phyloP scores from a whole-genome alignment of 2,329 filamentous ascomycete genomes.

The Exutisphaerella laricina region DNA sequence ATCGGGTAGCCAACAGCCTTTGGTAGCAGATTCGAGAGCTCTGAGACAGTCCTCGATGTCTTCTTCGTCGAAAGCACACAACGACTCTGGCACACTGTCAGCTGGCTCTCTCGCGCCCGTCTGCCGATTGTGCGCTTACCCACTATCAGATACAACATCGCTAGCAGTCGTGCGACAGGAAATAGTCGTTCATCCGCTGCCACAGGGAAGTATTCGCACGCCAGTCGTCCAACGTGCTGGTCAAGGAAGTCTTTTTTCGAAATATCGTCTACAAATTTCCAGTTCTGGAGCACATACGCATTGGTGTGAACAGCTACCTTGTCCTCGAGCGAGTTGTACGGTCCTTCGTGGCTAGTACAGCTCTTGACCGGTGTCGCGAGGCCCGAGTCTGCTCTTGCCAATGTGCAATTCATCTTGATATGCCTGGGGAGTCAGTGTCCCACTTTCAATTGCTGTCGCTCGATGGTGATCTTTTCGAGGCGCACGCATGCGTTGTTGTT shows the following conservation, averaged over 20 bases:
- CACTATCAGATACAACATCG: slow-evolving; percentile 3
- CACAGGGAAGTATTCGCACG: slow-evolving; percentile 6
- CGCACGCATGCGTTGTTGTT: too few relatives aligned
- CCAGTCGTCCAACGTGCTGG: slow-evolving; percentile 3
- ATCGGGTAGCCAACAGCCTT: slow-evolving; percentile 6
- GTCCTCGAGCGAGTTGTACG: neutral
- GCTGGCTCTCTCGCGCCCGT: neutral
- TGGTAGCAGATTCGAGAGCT: slow-evolving; percentile 7
- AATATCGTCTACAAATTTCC: slow-evolving; percentile 5
- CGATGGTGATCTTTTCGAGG: too few relatives aligned
- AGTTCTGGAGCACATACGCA: slow-evolving; percentile 5
- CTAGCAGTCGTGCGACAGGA: slow-evolving; percentile 4
- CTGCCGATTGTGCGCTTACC: neutral
- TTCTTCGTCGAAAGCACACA: slow-evolving; percentile 3
- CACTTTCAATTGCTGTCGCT: too few relatives aligned
- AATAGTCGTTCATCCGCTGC: slow-evolving; percentile 5
- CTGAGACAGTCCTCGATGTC: slow-evolving; percentile 8
- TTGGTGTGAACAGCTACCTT: neutral
- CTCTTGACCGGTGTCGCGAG: neutral
- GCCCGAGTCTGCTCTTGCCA: neutral
- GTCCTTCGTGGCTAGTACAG: neutral
- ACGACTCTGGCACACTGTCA: slow-evolving; percentile 2
- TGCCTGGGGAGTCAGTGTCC: too few relatives aligned
- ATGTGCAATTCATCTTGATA: neutral
- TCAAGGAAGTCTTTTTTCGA: slow-evolving; percentile 2